Conservation (phyloP, 108 stramenopile genomes). For the Stephanodiscus triporus region DNA sequence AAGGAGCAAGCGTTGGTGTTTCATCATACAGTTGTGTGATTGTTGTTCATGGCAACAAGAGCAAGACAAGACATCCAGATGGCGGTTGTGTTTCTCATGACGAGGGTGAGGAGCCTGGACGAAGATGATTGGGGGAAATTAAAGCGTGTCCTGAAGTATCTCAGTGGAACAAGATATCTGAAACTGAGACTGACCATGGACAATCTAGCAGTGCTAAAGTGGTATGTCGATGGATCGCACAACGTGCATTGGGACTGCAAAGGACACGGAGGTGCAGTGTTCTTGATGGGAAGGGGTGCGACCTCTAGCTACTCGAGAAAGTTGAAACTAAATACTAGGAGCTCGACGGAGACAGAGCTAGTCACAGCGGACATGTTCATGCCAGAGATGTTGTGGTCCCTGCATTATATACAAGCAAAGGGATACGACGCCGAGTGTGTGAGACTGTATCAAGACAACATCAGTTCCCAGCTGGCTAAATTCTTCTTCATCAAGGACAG, state of each 20-base stretch:
- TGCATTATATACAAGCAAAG: not conserved
- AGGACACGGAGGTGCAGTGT: not conserved
- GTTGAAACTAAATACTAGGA: conserved; percentile 6
- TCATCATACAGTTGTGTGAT: conserved; percentile 32
- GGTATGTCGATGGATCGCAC: conserved; percentile 11
- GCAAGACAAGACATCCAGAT: conserved; percentile 8
- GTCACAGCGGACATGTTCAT: not conserved
- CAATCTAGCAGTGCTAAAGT: not conserved
- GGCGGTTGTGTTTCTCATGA: conserved; percentile 12
- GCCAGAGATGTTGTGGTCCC: not conserved
- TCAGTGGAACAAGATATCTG: conserved; percentile 12
- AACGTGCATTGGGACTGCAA: conserved; percentile 3
- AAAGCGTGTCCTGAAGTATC: conserved; percentile 6
- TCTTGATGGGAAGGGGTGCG: not conserved
- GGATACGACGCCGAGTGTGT: too few relatives aligned
- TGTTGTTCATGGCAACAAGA: conserved; percentile 14
- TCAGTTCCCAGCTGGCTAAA: not conserved
- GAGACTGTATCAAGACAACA: too few relatives aligned
- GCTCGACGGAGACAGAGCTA: conserved; percentile 1
- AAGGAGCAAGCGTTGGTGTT: not conserved
- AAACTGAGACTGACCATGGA: conserved; percentile 6
- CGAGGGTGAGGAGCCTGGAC: not conserved
- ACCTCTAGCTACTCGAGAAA: conserved; percentile 2
- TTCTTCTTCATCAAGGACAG: not conserved
- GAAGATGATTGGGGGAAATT: conserved; percentile 19